Evolutionary conservation across 768 basidiomycete species (phyloP).

Genomic region (Russula foetens): DNA sequence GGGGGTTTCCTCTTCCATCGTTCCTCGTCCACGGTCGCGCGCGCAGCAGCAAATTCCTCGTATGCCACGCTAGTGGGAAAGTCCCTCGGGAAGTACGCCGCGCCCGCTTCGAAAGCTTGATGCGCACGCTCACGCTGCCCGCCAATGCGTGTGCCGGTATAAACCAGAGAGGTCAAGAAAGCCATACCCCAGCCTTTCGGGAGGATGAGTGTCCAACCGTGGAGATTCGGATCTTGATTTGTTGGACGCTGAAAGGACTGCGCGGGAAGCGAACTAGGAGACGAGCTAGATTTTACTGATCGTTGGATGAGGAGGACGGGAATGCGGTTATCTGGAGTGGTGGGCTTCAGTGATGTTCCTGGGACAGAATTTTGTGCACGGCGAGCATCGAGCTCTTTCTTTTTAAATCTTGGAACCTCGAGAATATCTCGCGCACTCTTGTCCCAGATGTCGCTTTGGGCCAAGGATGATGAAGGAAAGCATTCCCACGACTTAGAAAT

Average conservation of each 20-base stretch:
- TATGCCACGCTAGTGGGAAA: slow-evolving; percentile 56
- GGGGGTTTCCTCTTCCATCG: slow-evolving; percentile 78
- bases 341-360: slow-evolving; percentile 59
- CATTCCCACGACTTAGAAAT: slow-evolving; percentile 29
- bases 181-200: slow-evolving; percentile 90
- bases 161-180: slow-evolving; percentile 73
- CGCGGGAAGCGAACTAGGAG: slow-evolving; percentile 2
- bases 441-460: slow-evolving; percentile 71
- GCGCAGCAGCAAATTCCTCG: slow-evolving; percentile 37
- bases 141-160: slow-evolving; percentile 76
- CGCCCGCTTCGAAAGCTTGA: slow-evolving; percentile 77
- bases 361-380: slow-evolving; percentile 74
- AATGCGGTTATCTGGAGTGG: slow-evolving; percentile 72
- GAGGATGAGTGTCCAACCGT: slow-evolving; percentile 84
- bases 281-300: slow-evolving; percentile 42
- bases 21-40: slow-evolving; percentile 45
- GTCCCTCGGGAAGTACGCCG: slow-evolving; percentile 72
- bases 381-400: slow-evolving; percentile 81
- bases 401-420: slow-evolving; percentile 60
- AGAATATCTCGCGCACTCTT: slow-evolving; percentile 42
- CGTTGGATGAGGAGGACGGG: slow-evolving; percentile 80
- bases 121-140: slow-evolving; percentile 79
- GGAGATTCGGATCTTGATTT: slow-evolving; percentile 31
- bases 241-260: slow-evolving; percentile 3
- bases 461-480: slow-evolving; percentile 50